Percentiles rank a stretch among this genome's conserved stretches.
Evolutionary conservation across 108 stramenopile genomes (phyloP).

Genomic region (Cylindrotheca fusiformis): DNA sequence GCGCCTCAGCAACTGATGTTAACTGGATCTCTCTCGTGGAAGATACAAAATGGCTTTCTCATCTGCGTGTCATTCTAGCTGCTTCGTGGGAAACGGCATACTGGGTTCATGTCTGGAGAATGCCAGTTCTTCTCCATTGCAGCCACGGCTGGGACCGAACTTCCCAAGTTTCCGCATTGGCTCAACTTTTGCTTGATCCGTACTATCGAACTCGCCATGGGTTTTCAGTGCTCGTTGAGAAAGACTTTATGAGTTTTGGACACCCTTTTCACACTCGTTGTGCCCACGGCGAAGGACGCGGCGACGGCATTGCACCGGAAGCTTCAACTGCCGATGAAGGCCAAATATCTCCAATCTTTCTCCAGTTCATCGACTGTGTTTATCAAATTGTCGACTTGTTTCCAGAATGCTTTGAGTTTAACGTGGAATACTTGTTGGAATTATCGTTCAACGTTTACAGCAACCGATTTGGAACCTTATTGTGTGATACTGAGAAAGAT

Average conservation of each 20-base stretch:
- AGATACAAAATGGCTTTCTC: conserved; percentile 90
- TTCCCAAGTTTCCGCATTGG: conserved; percentile 85
- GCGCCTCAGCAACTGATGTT: conserved; percentile 42
- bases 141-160: conserved; percentile 99
- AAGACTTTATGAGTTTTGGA: conserved; percentile 97
- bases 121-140: conserved; percentile 96
- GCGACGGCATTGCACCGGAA: conserved; percentile 25
- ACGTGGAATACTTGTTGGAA: conserved; percentile 63
- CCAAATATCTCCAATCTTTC: conserved; percentile 94
- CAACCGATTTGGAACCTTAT: conserved; percentile 91
- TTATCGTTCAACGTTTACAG: conserved; percentile 87
- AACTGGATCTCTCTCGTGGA: conserved; percentile 80
- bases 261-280: conserved; percentile 94
- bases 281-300: conserved; percentile 90
- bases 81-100: conserved; percentile 88
- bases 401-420: conserved; percentile 90
- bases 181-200: conserved; percentile 96
- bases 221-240: conserved; percentile 92
- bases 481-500: conserved; percentile 90
- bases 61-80: conserved; percentile 81
- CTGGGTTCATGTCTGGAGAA: conserved; percentile 80
- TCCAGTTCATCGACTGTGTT: conserved; percentile 98
- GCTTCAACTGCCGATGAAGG: conserved; percentile 52
- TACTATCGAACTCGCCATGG: conserved; percentile 93
- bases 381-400: conserved; percentile 90